A percentile compares a stretch with the other conserved stretches of the same genome.
phyloP scores from a whole-genome alignment of 2,329 filamentous ascomycete species.

The Phaeosphaeria sp. region DNA sequence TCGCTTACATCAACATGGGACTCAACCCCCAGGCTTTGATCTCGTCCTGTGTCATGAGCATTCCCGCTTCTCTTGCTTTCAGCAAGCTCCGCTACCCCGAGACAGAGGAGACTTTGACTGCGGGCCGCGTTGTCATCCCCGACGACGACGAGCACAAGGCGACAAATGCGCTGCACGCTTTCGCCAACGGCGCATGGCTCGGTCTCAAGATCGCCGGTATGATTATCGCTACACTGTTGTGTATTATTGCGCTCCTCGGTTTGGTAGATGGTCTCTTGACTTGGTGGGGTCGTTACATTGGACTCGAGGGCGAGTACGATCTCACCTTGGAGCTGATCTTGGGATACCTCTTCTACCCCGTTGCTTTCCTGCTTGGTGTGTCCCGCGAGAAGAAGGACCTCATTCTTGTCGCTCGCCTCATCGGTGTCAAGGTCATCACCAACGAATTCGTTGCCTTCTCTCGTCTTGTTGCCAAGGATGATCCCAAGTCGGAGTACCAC shows the following conservation, averaged over 20 bases:
- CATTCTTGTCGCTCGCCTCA: constrained; percentile 76
- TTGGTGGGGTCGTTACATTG: constrained; percentile 84
- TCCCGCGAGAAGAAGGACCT: constrained; percentile 65
- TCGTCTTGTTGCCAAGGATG: constrained; percentile 55
- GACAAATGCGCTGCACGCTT: constrained; percentile 83
- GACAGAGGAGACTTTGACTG: constrained; percentile 83
- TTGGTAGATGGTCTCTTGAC: constrained; percentile 78
- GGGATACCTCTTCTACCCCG: constrained; percentile 78
- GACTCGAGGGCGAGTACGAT: constrained; percentile 69
- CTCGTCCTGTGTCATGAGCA: constrained; percentile 94
- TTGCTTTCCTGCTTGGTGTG: constrained; percentile 83
- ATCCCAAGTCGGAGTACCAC: constrained; percentile 59
- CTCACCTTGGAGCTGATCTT: constrained; percentile 78
- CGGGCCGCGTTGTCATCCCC: constrained; percentile 79
- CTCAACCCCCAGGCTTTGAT: constrained; percentile 85
- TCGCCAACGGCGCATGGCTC: constrained; percentile 83
- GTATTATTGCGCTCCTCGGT: constrained; percentile 78
- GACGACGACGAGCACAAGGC: constrained; percentile 77
- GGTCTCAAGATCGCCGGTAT: constrained; percentile 87
- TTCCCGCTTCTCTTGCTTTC: constrained; percentile 86
- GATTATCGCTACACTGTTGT: constrained; percentile 80
- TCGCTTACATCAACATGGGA: constrained; percentile 84
- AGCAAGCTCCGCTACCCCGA: constrained; percentile 92
- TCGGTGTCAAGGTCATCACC: constrained; percentile 83
- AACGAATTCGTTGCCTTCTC: constrained; percentile 83